phyloP scores from a whole-genome alignment of 495 filamentous ascomycete species.

The Lepraria neglecta region DNA sequence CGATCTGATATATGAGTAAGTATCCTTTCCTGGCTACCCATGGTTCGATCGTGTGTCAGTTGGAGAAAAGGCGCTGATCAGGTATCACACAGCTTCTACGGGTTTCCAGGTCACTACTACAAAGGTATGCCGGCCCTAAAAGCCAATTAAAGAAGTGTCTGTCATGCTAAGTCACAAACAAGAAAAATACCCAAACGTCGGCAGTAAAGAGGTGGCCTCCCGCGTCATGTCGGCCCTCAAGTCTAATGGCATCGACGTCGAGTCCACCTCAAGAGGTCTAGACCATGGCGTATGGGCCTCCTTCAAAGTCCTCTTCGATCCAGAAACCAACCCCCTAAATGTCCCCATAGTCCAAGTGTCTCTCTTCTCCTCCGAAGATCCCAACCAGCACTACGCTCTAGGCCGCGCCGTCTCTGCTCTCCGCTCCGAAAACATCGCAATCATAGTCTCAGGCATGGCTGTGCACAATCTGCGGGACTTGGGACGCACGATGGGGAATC shows the following conservation, averaged over 20 bases:
- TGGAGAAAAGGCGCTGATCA: slow-evolving; percentile 16
- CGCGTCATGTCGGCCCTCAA: slow-evolving; percentile 55
- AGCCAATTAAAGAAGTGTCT: slow-evolving; percentile 11
- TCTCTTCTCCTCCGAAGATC: slow-evolving; percentile 62
- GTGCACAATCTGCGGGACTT: slow-evolving; percentile 78
- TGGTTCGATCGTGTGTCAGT: neutral
- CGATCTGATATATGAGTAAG: slow-evolving; percentile 76
- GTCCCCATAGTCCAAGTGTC: slow-evolving; percentile 79
- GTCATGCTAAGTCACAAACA: slow-evolving; percentile 35
- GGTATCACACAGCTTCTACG: slow-evolving; percentile 55
- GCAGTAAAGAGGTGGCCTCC: slow-evolving; percentile 59
- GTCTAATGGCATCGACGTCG: slow-evolving; percentile 55
- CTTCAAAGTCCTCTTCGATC: slow-evolving; percentile 64
- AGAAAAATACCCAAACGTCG: slow-evolving; percentile 63
- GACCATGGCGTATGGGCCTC: slow-evolving; percentile 78
- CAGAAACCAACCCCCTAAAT: slow-evolving; percentile 64
- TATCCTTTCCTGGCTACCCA: slow-evolving; percentile 15
- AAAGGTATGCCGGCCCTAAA: slow-evolving; percentile 22
- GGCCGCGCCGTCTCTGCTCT: slow-evolving; percentile 62
- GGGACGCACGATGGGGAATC: slow-evolving; percentile 40
- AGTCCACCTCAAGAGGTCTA: slow-evolving; percentile 59
- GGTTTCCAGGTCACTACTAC: slow-evolving; percentile 61
- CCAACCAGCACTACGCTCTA: slow-evolving; percentile 62
- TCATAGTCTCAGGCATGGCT: slow-evolving; percentile 79
- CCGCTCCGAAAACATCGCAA: slow-evolving; percentile 64